Base-by-base conservation (phyloP, 2,329 filamentous ascomycete genomes). In the Exophiala xenobiotica region DNA sequence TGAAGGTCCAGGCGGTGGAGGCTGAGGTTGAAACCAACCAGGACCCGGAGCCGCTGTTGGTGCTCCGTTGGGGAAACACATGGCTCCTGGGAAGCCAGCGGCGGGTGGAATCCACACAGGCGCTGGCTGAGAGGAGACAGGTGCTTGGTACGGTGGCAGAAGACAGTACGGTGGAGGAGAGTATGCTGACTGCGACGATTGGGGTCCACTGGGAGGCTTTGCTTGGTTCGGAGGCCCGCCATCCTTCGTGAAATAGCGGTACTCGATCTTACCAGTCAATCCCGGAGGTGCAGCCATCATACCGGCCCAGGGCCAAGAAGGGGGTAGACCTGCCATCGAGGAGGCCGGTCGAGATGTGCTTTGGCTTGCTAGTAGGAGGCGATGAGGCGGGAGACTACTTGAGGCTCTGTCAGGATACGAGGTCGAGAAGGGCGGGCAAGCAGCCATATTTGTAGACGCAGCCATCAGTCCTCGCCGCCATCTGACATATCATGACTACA, bases 321-420 rank as follows among this genome's bases (percentile, higher is more conserved):
- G 46, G 49, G 37, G 26, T 35, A 31, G 42, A 70, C n/a, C 67
- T 59, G 2, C 77, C 63, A 60, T 66, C 64, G 67, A 68, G 69
- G 67, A 64, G 59, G 61, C 43, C 65, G 68, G 63, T 68, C 70
- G 65, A n/a, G n/a, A 63, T 44, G 46, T 60, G 61, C 14, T 44
- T 27, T 40, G 38, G 26, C 31, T 24, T 20, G n/a, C n/a, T n/a
- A n/a, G n/a, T n/a, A n/a, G n/a, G n/a, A n/a, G n/a, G n/a, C 38
- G 7, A 14, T 20, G 38, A 20, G 9, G 23, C 29, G 19, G 3
- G 23, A 14, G 39, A 42, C 24, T 29, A 6, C 41, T 44, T 18
- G 6, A 20, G 41, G 24, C 14, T 12, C 24, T 29, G 24, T n/a
- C 14, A 16, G 9, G 12, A 12, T 43, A 53, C 51, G 49, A 56